Base-by-base conservation (phyloP, 179 eudicot species). In the Beta macrorhiza region DNA sequence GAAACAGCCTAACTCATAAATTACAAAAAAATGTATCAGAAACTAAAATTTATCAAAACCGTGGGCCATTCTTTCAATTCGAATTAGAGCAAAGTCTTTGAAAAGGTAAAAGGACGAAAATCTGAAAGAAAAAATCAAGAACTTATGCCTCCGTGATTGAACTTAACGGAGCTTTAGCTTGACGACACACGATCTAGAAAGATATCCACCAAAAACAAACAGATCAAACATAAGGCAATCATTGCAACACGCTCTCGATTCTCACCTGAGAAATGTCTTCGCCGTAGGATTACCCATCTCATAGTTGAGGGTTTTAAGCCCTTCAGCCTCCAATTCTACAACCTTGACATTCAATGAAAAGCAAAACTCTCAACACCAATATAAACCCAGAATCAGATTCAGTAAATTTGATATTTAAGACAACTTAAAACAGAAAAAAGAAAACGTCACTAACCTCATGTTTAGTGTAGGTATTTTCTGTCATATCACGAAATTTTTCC, bases 311-410 rank as follows among this genome's bases (percentile, higher is more conserved):
- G 32, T 79, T 78, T 59, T 84, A 25, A 88, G 87, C 32, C 86
- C 76, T 82, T 88, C 88, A 68, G 88, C 86, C 83, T 88, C 90
- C 90, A 88, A 86, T 16, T 88, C 83, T 6, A 88, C 86, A 72
- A 87, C 86, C 89, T 87, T 80, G 79, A 63, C 1, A 73, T 37
- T 19, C 53, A 67, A 76, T 51, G 32, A 1, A 69, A n/a, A 62
- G 3, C 51, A 64, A 32, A 55, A 79, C 17, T 58, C 11, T 79
- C 75, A 80, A 61, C 42, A 75, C 29, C 29, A 69, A 16, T 51
- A 72, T 32, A 11, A 9, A 74, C 74, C 25, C 22, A 71, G 45
- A 19, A 62, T 72, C 74, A 52, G 55, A 58, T 69, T 47, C 44
- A 74, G 9, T 56, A 6, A 59, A 51, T 49, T 63, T 29, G 32